Evolutionary conservation across 306 rosid genomes (phyloP).

Genomic region (Prunus campanulata): DNA sequence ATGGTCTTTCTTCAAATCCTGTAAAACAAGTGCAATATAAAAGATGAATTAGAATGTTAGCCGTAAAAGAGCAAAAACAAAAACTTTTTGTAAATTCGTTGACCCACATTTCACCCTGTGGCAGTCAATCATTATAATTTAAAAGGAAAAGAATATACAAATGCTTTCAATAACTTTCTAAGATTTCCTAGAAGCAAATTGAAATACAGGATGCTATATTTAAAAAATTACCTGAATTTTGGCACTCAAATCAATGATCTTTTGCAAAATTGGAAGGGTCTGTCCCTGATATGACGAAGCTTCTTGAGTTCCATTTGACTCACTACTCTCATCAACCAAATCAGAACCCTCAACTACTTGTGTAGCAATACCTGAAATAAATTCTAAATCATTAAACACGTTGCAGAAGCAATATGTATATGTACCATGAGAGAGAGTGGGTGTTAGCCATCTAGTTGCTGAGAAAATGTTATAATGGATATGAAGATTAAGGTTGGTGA

Average conservation of each 20-base stretch:
- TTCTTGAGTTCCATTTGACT: slow-evolving; percentile 52
- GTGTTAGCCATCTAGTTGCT: background rate
- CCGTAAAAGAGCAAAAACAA: background rate
- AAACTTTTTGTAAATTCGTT: background rate
- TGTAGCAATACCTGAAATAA: slow-evolving; percentile 32
- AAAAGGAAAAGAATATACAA: background rate
- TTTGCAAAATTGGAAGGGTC: slow-evolving; percentile 77
- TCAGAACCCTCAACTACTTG: slow-evolving; percentile 37
- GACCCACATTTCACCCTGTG: background rate
- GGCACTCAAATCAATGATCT: slow-evolving; percentile 55
- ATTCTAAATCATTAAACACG: background rate
- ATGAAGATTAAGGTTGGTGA: background rate
- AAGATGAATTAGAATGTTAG: background rate
- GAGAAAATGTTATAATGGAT: background rate
- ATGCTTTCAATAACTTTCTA: background rate
- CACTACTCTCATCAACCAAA: slow-evolving; percentile 39
- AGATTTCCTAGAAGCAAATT: background rate
- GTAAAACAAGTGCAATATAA: slow-evolving; percentile 14
- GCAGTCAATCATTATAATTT: background rate
- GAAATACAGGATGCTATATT: background rate
- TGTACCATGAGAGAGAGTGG: background rate
- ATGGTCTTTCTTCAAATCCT: slow-evolving; percentile 82
- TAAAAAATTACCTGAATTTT: slow-evolving; percentile 55
- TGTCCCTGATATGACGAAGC: slow-evolving; percentile 54
- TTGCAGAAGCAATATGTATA: background rate